These are phyloP conservation scores for Talaromyces trachyspermus DNA, from an alignment of 495 filamentous ascomycete species.

Conservation along the genomic window DNA sequence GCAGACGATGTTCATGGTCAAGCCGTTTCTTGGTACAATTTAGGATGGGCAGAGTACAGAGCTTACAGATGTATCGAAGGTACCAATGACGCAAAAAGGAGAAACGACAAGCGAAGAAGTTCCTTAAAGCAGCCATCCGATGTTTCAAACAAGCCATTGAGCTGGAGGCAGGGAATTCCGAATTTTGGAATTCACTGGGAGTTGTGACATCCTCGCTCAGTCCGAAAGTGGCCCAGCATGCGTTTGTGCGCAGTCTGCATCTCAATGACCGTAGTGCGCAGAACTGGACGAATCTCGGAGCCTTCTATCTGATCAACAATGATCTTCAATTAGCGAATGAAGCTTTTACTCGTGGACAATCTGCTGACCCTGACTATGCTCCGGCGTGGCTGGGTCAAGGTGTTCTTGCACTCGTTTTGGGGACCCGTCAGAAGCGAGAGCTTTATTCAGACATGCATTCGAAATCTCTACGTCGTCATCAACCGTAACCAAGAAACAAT, in stretches of 20 bases:
- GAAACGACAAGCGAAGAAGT: constrained; percentile 46
- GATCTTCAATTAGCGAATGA: constrained; percentile 79
- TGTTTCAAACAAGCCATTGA: constrained; percentile 98
- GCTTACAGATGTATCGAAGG: constrained; percentile 57
- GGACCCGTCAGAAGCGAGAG: constrained; percentile 64
- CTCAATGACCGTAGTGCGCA: constrained; percentile 82
- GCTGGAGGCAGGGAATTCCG: constrained; percentile 85
- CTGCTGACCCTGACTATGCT: constrained; percentile 84
- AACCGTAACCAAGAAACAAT: constrained; percentile 64
- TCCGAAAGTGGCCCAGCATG: constrained; percentile 83
- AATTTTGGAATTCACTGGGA: constrained; percentile 96
- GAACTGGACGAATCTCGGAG: constrained; percentile 84
- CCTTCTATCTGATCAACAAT: constrained; percentile 75
- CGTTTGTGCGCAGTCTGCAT: constrained; percentile 85
- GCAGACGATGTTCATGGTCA: constrained; percentile 78
- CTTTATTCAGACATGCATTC: constrained; percentile 90
- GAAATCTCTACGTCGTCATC: constrained; percentile 78
- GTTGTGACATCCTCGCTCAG: constrained; percentile 80
- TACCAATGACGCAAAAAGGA: constrained; percentile 26
- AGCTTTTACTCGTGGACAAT: constrained; percentile 85
- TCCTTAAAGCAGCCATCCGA: constrained; percentile 72
- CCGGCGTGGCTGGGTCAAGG: constrained; percentile 94
- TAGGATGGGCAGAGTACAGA: constrained; percentile 87
- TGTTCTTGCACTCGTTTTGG: constrained; percentile 70
- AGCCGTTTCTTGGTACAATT: constrained; percentile 91